A percentile compares a stretch with the other conserved stretches of the same genome.
These are phyloP conservation scores for Circinella umbellata DNA, from an alignment of 371 early-diverging fungal species.

Conservation along the genomic window DNA sequence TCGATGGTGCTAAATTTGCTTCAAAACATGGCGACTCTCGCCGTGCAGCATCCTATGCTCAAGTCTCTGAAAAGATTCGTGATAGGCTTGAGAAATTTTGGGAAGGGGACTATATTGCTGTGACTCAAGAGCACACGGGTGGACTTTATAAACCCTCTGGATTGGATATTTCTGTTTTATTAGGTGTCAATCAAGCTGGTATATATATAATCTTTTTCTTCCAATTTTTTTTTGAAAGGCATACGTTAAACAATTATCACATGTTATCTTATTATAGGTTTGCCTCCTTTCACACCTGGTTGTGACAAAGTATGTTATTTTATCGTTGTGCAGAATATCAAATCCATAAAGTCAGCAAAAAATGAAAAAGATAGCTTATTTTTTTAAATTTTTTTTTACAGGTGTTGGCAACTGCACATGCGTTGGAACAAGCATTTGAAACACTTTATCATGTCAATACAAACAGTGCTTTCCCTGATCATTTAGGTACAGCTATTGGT, in stretches of 20 bases:
- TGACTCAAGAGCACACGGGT: constrained; percentile 41
- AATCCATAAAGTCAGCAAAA: too few relatives aligned
- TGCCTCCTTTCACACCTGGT: constrained; percentile 41
- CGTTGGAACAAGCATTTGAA: constrained; percentile 48
- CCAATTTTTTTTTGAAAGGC: background rate
- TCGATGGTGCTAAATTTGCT: constrained; percentile 31
- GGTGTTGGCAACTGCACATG: constrained; percentile 57
- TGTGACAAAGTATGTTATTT: constrained; percentile 40
- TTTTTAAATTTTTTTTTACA: constrained; percentile 16
- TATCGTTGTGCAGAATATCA: too few relatives aligned
- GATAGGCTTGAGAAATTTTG: constrained; percentile 50
- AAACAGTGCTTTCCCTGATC: constrained; percentile 26
- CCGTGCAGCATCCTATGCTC: constrained; percentile 10
- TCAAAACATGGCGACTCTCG: constrained; percentile 6
- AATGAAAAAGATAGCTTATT: too few relatives aligned
- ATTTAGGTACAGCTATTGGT: constrained; percentile 62
- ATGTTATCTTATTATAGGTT: constrained; percentile 20
- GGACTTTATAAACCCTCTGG: constrained; percentile 47
- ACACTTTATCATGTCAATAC: constrained; percentile 55
- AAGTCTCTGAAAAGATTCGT: constrained; percentile 29
- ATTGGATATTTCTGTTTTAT: constrained; percentile 65
- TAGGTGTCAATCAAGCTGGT: constrained; percentile 61
- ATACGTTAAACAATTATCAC: background rate
- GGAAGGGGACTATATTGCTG: constrained; percentile 39
- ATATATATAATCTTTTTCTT: background rate